These are phyloP conservation scores for Rhizophagus prolifer DNA, from an alignment of 192 early-diverging fungal genomes.

Conservation along the genomic window DNA sequence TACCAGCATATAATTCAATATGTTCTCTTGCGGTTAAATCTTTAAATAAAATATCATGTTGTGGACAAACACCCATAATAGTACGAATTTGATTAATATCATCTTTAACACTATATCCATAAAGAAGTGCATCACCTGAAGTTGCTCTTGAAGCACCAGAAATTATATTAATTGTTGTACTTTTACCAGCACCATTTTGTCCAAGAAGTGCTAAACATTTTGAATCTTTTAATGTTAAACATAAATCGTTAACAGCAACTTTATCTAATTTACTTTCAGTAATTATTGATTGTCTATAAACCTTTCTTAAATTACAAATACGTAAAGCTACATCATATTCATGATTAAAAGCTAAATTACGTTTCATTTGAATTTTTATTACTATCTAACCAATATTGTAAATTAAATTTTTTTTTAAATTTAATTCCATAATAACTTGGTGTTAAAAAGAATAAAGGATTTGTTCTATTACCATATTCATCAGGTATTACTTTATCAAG, in stretches of 20 bases:
- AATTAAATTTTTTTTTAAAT: conserved; percentile 36
- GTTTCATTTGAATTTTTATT: conserved; percentile 30
- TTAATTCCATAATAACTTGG: conserved; percentile 68
- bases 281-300: conserved; percentile 46
- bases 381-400: conserved; percentile 44
- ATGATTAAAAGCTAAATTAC: conserved; percentile 43
- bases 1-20: conserved; percentile 68
- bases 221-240: conserved; percentile 53
- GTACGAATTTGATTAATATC: conserved; percentile 67
- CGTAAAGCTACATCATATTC: conserved; percentile 42
- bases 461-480: conserved; percentile 62
- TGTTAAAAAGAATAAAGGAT: conserved; percentile 63
- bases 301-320: conserved; percentile 59
- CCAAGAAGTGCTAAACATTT: conserved; percentile 64
- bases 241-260: conserved; percentile 53
- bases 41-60: conserved; percentile 73
- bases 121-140: conserved; percentile 67
- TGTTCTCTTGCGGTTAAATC: conserved; percentile 76
- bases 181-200: conserved; percentile 79
- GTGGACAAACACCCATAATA: conserved; percentile 79
- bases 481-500: conserved; percentile 76
- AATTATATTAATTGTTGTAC: conserved; percentile 78
- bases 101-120: conserved; percentile 51
- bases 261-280: conserved; percentile 44
- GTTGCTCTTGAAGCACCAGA: conserved; percentile 69